Base-by-base conservation (phyloP, 805 yeast genomes). In the Cyberlindnera maritima region DNA sequence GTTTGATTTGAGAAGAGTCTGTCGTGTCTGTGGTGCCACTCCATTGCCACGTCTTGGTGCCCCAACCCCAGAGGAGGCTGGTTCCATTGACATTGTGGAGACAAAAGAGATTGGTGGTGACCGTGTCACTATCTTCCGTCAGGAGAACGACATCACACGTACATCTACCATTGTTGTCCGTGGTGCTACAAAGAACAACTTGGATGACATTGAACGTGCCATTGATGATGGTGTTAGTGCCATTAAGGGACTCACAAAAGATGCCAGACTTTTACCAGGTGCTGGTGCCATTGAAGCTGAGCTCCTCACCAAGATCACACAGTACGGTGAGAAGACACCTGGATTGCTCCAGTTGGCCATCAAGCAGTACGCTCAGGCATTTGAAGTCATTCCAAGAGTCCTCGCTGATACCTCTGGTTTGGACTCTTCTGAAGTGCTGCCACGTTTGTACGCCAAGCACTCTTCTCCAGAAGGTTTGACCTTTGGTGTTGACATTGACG, bases 21-120 rank as follows among this genome's bases (percentile, higher is more conserved):
- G 96, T 62, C 85, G 96, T 66, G 98, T 94, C 15, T 91, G 97
- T 68, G 98, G 98, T 41, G 97, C 97, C 37, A 86, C 97, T 23
- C 97, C 98, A 48, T 76, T 92, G 63, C 92, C 97, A 43, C 78
- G 96, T 67, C 75, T 91, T 48, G 96, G 96, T 54, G 95, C 97
- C 2, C 97, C 97, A 58, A 80, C 88, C 70, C 92, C 96, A 18
- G 96, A 91, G 61, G 97, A 92, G 69, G 79, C 88, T 75, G 99
- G 99, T 46, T 63, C 76, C 36, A 79, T 94, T 50, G 99, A 92
- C 64, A 67, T 84, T 26, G 92, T 94, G 42, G 96, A 88, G 71
- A 85, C 96, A 20, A 80, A 79, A 59, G 99, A 94, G 72, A 89
- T 94, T 64, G 99, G 99, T 55, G 97, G 97, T 45, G 97, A 94